These are phyloP conservation scores for Carex arenaria DNA, from an alignment of 202 grass and related monocot species.

Conservation along the genomic window DNA sequence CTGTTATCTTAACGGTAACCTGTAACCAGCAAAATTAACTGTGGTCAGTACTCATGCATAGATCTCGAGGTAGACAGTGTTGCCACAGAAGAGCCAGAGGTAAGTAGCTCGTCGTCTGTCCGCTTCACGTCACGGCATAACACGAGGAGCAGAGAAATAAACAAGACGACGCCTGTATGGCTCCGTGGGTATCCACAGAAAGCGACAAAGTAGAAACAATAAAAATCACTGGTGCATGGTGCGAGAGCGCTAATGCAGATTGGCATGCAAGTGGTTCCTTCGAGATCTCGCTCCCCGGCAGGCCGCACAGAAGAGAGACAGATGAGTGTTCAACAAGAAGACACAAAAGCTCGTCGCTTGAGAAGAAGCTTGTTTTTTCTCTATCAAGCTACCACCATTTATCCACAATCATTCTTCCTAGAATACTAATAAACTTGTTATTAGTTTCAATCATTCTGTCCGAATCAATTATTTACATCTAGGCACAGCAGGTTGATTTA, in stretches of 20 bases:
- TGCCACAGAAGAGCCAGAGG: not conserved
- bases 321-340: conserved; percentile 40
- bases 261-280: conserved; percentile 11
- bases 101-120: not conserved
- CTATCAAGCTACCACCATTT: not conserved
- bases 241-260: not conserved
- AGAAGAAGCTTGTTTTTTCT: conserved; percentile 22
- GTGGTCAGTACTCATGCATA: not conserved
- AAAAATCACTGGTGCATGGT: not conserved
- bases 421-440: not conserved
- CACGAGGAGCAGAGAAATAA: conserved; percentile 22
- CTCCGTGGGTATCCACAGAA: conserved; percentile 29
- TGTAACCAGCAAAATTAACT: no score
- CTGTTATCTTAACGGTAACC: not conserved
- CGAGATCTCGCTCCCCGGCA: conserved; percentile 26
- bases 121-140: conserved; percentile 16
- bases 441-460: no score
- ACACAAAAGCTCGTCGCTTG: not conserved
- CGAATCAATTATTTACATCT: no score
- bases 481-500: not conserved
- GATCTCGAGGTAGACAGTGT: not conserved
- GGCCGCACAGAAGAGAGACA: conserved; percentile 37
- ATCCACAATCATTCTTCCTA: conserved; percentile 1
- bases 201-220: conserved; percentile 32
- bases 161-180: conserved; percentile 19